Conservation (phyloP, 176 grass and related monocot species). For the Bothriochloa decipiens region DNA sequence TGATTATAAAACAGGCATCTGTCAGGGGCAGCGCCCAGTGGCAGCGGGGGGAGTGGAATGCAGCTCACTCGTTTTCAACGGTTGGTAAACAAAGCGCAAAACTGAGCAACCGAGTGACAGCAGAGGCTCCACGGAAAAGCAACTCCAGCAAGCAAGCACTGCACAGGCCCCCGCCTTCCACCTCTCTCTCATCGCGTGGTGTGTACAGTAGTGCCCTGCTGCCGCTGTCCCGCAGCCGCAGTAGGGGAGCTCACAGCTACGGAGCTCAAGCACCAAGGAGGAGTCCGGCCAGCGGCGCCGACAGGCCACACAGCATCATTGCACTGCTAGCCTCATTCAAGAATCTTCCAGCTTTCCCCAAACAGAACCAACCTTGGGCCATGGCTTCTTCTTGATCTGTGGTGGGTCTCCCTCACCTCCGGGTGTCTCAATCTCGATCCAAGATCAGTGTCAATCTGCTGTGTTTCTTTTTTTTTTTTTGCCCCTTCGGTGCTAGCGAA, state of each 20-base stretch:
- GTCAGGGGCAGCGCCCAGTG: slow-evolving; percentile 20
- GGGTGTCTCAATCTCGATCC: slow-evolving; percentile 21
- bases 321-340: slow-evolving; percentile 28
- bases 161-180: neutral
- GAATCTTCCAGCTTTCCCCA: slow-evolving; percentile 47
- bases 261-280: slow-evolving; percentile 29
- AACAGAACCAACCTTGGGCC: slow-evolving; percentile 14
- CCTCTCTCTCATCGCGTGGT: slow-evolving; percentile 40
- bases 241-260: slow-evolving; percentile 27
- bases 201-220: slow-evolving; percentile 28
- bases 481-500: neutral
- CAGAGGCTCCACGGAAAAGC: slow-evolving; percentile 41
- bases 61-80: slow-evolving; percentile 54
- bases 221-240: slow-evolving; percentile 23
- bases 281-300: neutral
- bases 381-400: slow-evolving; percentile 34
- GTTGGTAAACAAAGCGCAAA: slow-evolving; percentile 51
- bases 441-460: slow-evolving; percentile 19
- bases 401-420: neutral
- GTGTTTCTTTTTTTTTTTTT: neutral
- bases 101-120: slow-evolving; percentile 24
- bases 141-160: neutral
- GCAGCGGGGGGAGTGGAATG: neutral
- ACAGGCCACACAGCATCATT: neutral
- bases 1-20: slow-evolving; percentile 19